phyloP scores from a whole-genome alignment of 2,329 filamentous ascomycete genomes.

The Exserohilum rostratum region DNA sequence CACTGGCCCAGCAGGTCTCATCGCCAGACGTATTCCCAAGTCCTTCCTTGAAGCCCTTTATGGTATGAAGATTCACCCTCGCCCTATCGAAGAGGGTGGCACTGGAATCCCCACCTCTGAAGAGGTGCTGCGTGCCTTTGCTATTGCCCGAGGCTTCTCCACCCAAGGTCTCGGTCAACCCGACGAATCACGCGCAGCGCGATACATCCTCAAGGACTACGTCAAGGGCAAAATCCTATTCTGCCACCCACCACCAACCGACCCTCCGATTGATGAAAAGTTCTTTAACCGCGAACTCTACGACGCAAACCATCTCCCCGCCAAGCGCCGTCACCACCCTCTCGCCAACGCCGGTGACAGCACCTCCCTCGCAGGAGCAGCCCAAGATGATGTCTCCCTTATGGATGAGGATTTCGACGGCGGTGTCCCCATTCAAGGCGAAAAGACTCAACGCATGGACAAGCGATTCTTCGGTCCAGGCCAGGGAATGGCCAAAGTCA shows the following conservation, averaged over 20 bases:
- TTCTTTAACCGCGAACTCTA: constrained; percentile 92
- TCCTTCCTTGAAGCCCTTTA: constrained; percentile 90
- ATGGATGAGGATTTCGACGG: constrained; percentile 58
- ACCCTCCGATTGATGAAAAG: constrained; percentile 67
- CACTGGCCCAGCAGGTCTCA: constrained; percentile 81
- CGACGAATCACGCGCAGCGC: constrained; percentile 88
- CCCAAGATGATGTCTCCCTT: constrained; percentile 47
- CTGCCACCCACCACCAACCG: constrained; percentile 81
- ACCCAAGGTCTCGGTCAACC: constrained; percentile 89
- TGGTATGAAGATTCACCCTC: constrained; percentile 83
- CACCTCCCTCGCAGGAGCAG: constrained; percentile 35
- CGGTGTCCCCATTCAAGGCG: constrained; percentile 57
- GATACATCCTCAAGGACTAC: constrained; percentile 93
- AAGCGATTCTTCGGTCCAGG: constrained; percentile 83
- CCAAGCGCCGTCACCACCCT: constrained; percentile 71
- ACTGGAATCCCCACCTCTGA: constrained; percentile 83
- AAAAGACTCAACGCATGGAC: constrained; percentile 80
- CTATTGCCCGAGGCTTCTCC: constrained; percentile 85
- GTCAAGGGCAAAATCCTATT: constrained; percentile 94
- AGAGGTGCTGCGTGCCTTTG: constrained; percentile 86
- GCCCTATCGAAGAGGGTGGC: constrained; percentile 88
- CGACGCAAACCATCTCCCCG: constrained; percentile 78
- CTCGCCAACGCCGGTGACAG: constrained; percentile 58
- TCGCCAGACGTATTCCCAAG: constrained; percentile 84
- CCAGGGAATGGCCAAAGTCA: constrained; percentile 67